Evolutionary conservation across 345 rosid genomes (phyloP).

Genomic region (Gossypium rotundifolium): DNA sequence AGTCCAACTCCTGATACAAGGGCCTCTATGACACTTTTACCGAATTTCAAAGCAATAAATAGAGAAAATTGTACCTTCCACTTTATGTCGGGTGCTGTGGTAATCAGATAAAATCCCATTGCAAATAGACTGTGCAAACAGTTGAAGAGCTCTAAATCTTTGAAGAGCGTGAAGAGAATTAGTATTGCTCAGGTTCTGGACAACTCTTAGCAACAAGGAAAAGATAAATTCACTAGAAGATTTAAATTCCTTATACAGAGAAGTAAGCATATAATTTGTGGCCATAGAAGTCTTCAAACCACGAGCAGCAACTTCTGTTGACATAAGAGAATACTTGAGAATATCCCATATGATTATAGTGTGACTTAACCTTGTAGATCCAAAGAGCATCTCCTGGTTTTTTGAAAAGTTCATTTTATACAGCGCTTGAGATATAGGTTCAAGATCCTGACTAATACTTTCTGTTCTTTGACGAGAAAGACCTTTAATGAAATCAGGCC

Average conservation of each 20-base stretch:
- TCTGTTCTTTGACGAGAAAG: conserved; percentile 38
- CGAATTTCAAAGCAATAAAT: background rate
- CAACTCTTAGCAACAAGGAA: conserved; percentile 61
- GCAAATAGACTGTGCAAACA: conserved; percentile 72
- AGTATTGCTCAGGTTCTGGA: conserved; percentile 48
- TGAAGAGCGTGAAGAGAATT: conserved; percentile 65
- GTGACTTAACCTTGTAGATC: conserved; percentile 39
- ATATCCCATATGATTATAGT: conserved; percentile 84
- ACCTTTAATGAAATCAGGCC: conserved; percentile 36
- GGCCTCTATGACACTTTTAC: background rate
- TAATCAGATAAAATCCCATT: conserved; percentile 42
- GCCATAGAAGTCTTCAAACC: conserved; percentile 41
- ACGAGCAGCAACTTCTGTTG: conserved; percentile 79
- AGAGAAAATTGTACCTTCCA: conserved; percentile 36
- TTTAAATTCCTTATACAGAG: conserved; percentile 62
- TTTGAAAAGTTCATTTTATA: conserved; percentile 47
- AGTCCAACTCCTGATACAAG: too few relatives aligned
- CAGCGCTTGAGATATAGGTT: conserved; percentile 41
- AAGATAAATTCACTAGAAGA: conserved; percentile 64
- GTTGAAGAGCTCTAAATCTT: conserved; percentile 76
- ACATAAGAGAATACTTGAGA: conserved; percentile 76
- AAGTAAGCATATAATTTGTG: conserved; percentile 42
- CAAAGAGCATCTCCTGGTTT: conserved; percentile 32
- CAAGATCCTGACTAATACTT: conserved; percentile 40
- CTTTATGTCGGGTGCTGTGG: conserved; percentile 27